Evolutionary conservation across 31 red algal species (phyloP), one percentile per base, ranked within the genome.

Genomic region (Endocladia muricata): DNA sequence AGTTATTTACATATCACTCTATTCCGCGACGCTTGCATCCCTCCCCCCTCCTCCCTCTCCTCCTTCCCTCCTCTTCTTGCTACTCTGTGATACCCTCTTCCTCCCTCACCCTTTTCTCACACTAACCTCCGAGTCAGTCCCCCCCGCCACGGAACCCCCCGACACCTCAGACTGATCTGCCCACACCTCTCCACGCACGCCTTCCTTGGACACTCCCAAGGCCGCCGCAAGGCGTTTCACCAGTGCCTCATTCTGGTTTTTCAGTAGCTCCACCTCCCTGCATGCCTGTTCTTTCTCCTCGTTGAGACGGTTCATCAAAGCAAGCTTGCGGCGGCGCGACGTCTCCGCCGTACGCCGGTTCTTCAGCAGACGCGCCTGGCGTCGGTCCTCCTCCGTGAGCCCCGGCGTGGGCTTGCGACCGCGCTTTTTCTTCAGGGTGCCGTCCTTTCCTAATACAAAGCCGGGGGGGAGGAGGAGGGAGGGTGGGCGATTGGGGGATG

Each of bases 321-420:
- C 88, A 2, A 91, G 59, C 48, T 84, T 83, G 19, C 88, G 70
- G 4, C 79, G 55, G 3, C 88, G 78, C 25, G 78, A 83, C 3
- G 69, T 73, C 40, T 83, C 88, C 19, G 88, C 88, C 13, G 88
- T 91, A 35, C 88, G 88, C 6, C 88, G 78, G 52, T 91, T 91
- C 78, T 91, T 91, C 39, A 91, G 71, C 37, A 83, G 73, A 32
- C 88, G 70, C 13, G 79, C 79, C 8, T 91, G 71, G 40, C 79
- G 79, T 3, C 88, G 78, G 39, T 91, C 70, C 55, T 91, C 88
- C 15, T 91, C 88, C 26, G 79, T 82, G 55, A 91, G 71, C n/a
- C 88, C 88, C 23, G 88, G 88, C 15, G 79, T 84, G 6, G 88
- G 88, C 64, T 91, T 91, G 31, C 88, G 71, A 9, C 88, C 88